A percentile compares a stretch with the other conserved stretches of the same genome.
Evolutionary conservation across 202 grass and related monocot genomes (phyloP).

Genomic region (Setaria italica): DNA sequence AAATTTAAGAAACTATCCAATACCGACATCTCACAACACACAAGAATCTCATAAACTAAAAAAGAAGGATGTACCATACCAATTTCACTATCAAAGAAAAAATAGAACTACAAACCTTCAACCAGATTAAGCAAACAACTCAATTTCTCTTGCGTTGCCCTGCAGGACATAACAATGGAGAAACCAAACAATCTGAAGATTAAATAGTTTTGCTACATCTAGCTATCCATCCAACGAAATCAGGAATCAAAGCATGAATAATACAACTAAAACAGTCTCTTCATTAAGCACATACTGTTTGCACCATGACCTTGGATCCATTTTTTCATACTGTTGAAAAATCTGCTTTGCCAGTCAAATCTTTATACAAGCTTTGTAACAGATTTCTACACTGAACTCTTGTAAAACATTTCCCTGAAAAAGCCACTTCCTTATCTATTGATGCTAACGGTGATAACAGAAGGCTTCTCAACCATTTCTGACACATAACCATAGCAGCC

Average conservation of each 20-base stretch:
- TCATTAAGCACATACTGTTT: not conserved
- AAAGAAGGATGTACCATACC: not conserved
- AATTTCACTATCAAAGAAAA: not conserved
- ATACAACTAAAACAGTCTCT: not conserved
- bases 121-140: not conserved
- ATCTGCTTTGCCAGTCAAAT: not conserved
- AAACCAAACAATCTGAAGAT: not conserved
- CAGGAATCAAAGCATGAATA: conserved; percentile 3
- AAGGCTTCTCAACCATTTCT: not conserved
- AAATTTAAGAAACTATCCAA: not conserved
- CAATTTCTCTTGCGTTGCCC: not conserved
- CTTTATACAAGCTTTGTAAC: not conserved
- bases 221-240: not conserved
- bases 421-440: not conserved
- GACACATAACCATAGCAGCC: not conserved
- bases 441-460: not conserved
- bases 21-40: not conserved
- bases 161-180: not conserved
- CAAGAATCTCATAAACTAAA: not conserved
- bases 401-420: not conserved
- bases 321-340: not conserved
- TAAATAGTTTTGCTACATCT: not conserved
- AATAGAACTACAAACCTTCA: not conserved
- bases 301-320: not conserved
- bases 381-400: not conserved